Percentiles rank a stretch among this genome's conserved stretches.
These are phyloP conservation scores for Metschnikowia cerradonensis DNA, from an alignment of 805 yeast species.

Conservation along the genomic window DNA sequence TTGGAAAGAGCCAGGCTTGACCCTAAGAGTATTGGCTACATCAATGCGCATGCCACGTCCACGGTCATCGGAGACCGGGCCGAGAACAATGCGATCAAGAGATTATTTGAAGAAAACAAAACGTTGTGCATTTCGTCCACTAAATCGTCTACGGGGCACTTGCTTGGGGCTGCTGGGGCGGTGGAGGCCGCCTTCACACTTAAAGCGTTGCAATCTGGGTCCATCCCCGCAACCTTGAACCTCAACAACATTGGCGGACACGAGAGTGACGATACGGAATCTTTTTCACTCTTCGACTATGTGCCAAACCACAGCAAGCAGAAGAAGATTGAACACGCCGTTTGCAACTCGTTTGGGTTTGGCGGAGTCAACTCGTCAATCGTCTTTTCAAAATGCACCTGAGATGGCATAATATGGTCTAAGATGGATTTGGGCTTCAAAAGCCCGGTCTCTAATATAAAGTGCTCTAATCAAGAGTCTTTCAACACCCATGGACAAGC, in stretches of 20 bases:
- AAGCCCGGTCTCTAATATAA: too few relatives aligned
- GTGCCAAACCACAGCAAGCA: slow-evolving; percentile 45
- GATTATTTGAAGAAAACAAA: slow-evolving; percentile 41
- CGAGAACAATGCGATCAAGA: slow-evolving; percentile 70
- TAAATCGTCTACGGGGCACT: slow-evolving; percentile 91
- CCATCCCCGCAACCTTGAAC: slow-evolving; percentile 80
- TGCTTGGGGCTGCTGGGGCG: slow-evolving; percentile 94
- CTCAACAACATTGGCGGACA: slow-evolving; percentile 51
- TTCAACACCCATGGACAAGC: slow-evolving; percentile 20
- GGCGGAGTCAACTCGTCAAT: slow-evolving; percentile 93
- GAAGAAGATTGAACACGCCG: slow-evolving; percentile 49
- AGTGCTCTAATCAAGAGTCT: too few relatives aligned
- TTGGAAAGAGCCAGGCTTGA: slow-evolving; percentile 46
- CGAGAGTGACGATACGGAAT: slow-evolving; percentile 38
- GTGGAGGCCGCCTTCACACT: slow-evolving; percentile 84
- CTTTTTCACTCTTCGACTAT: slow-evolving; percentile 52
- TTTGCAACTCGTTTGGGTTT: slow-evolving; percentile 92
- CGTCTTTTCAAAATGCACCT: slow-evolving; percentile 32
- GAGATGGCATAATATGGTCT: background rate
- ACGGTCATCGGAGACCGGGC: slow-evolving; percentile 86
- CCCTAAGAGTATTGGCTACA: slow-evolving; percentile 57
- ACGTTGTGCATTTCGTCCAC: slow-evolving; percentile 65
- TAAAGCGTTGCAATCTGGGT: slow-evolving; percentile 52
- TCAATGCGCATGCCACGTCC: slow-evolving; percentile 97
- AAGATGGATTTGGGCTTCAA: too few relatives aligned